Base-by-base conservation (phyloP, 192 early-diverging fungal species). In the Coemansia sp. region DNA sequence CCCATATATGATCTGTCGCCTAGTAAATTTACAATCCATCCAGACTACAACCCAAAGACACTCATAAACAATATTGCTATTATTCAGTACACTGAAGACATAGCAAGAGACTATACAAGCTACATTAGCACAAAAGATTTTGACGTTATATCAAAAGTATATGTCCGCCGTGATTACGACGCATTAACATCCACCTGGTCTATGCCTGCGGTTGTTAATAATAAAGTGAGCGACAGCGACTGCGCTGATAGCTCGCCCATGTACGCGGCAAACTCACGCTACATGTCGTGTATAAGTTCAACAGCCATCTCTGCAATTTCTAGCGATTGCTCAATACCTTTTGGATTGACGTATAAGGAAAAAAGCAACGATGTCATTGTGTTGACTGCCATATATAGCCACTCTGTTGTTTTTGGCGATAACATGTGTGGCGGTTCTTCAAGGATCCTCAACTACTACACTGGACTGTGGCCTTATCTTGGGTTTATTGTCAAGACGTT, bases 51-150 rank as follows among this genome's bases (percentile, higher is more conserved):
- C 45, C 56, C 66, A 0, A 11, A 42, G 8, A 68, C 61, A 6
- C 66, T 72, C 60, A 62, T 56, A 42, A 77, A 77, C 62, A 77
- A 77, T 11, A 72, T 54, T 26, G 51, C 51, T 22, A 8, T 54
- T 32, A 15, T 54, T 21, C 51, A 54, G 49, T 52, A 8, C 41
- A 42, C 19, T 21, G 5, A 8, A 48, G 18, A 48, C 46, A 48
- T 5, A 1, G 6, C 46, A 13, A n/a, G 18, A 6, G 10, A 4
- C 26, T 54, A 54, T 54, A 21, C 13, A 12, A 12, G 10, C 43
- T 45, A 12, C 1, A 45, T 45, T 45, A 45, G 13, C 0, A 12
- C 43, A 45, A 15, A 45, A 9, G 13, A 9, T 45, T 45, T 12
- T 45, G 13, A 12, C 13, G 43, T 9, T 1, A 15, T 9, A 52